Evolutionary conservation across 768 basidiomycete genomes (phyloP), one percentile per base, ranked within the genome.

Genomic region (Panellus pusillus): DNA sequence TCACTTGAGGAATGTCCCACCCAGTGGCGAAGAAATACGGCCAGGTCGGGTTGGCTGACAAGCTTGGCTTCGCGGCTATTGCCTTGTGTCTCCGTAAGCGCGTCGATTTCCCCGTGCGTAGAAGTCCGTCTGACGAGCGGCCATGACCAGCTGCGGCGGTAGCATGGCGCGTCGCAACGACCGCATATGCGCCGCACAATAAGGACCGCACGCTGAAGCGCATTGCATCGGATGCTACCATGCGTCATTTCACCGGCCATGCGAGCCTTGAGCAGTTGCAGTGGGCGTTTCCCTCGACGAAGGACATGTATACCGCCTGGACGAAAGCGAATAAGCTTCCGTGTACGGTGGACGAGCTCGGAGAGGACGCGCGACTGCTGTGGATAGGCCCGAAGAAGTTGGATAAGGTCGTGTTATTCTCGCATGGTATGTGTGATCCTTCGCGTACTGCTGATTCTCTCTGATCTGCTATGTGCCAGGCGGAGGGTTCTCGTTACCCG

Each of bases 371-470:
- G 19, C 52, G 64, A 39, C 46, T 74, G 6, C 48, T 72, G 9
- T 74, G 73, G 73, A 54, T 73, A 39, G 68, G 71, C 24, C 56
- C 64, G 9, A 68, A 65, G 28, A 60, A 65, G 31, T 65, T 66
- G 1, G 70, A 71, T 3, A 65, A 65, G 8, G 70, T 74, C 1
- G 54, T 73, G 4, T 39, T 72, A 3, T 72, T 68, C 44, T 37
- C 67, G 28, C 72, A 71, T 55, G 73, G 73, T 67, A 31, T 9
- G 61, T 57, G 19, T 12, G 28, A 5, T 14, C 17, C 9, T 29
- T 28, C 20, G 17, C 13, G 14, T 41, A n/a, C 3, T 41, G 13
- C 17, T 20, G 35, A 13, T 17, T 7, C 9, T 31, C n/a, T 52
- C 36, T 27, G 38, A n/a, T n/a, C n/a, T n/a, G n/a, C n/a, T n/a